phyloP scores from a whole-genome alignment of 2,329 filamentous ascomycete genomes.

The Endocalyx cinctus region DNA sequence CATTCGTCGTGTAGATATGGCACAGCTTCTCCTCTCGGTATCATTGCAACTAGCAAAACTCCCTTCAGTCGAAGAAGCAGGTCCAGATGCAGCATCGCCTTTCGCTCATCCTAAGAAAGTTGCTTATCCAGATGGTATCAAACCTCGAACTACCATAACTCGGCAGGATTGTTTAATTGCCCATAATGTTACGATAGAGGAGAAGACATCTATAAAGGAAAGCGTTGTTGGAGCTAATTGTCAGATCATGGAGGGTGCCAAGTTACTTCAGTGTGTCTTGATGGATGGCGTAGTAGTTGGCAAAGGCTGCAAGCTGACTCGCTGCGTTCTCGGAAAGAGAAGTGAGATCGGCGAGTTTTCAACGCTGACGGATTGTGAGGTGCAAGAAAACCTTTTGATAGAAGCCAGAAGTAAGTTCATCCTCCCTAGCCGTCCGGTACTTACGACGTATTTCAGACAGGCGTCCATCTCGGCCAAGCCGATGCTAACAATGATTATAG shows the following conservation, averaged over 20 bases:
- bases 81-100: conserved; percentile 55
- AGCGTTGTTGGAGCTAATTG: conserved; percentile 83
- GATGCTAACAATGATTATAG: no score
- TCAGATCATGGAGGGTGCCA: conserved; percentile 79
- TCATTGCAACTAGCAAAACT: conserved; percentile 86
- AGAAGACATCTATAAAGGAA: conserved; percentile 90
- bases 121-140: conserved; percentile 77
- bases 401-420: conserved; percentile 67
- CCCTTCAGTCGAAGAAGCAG: conserved; percentile 62
- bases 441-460: no score
- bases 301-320: conserved; percentile 77
- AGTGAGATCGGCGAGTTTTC: conserved; percentile 78
- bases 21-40: conserved; percentile 72
- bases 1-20: conserved; percentile 84
- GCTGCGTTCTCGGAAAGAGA: conserved; percentile 78
- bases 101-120: conserved; percentile 78
- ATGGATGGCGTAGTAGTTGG: conserved; percentile 91
- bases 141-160: conserved; percentile 75
- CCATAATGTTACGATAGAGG: conserved; percentile 84
- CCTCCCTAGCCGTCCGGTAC: no score
- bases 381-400: conserved; percentile 83
- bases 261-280: conserved; percentile 79
- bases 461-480: no score
- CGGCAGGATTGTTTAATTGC: conserved; percentile 77
- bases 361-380: conserved; percentile 82